Conservation (phyloP, 139 green algal genomes). For the Tetradesmus lagerheimii region DNA sequence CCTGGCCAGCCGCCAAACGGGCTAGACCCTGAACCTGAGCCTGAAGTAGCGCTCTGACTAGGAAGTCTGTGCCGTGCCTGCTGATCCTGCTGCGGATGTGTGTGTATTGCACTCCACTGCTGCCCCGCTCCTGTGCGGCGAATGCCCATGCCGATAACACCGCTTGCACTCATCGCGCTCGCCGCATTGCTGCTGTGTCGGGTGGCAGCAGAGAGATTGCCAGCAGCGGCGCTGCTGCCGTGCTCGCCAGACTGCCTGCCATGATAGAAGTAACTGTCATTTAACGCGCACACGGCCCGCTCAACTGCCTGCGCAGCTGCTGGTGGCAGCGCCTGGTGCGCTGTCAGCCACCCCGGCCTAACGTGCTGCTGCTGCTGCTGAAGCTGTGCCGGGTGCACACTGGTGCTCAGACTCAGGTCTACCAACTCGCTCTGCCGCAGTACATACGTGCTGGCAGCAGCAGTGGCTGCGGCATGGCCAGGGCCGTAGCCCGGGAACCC, state of each 20-base stretch:
- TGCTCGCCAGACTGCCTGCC: neutral
- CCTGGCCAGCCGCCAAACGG: neutral
- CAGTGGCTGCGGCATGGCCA: neutral
- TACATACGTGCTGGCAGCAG: slow-evolving; percentile 31
- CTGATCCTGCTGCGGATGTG: slow-evolving; percentile 36
- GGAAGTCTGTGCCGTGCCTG: slow-evolving; percentile 10
- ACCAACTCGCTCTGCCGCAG: slow-evolving; percentile 29
- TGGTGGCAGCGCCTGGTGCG: slow-evolving; percentile 34
- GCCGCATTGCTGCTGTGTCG: neutral
- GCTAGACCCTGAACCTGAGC: neutral
- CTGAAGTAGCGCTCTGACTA: no score
- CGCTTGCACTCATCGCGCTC: neutral
- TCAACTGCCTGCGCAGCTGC: slow-evolving; percentile 39
- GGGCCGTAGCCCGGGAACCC: neutral
- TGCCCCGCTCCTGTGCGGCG: neutral
- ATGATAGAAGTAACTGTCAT: slow-evolving; percentile 43
- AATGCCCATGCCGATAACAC: neutral
- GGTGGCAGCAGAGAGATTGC: neutral
- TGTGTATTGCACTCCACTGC: slow-evolving; percentile 26
- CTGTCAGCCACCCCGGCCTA: slow-evolving; percentile 11
- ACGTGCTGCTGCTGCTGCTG: slow-evolving; percentile 30
- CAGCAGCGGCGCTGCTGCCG: neutral
- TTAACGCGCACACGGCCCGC: slow-evolving; percentile 24
- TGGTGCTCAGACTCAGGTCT: slow-evolving; percentile 36
- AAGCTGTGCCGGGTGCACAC: slow-evolving; percentile 11